Evolutionary conservation across 2,329 filamentous ascomycete species (phyloP).

Genomic region (Cladosporium sp.): DNA sequence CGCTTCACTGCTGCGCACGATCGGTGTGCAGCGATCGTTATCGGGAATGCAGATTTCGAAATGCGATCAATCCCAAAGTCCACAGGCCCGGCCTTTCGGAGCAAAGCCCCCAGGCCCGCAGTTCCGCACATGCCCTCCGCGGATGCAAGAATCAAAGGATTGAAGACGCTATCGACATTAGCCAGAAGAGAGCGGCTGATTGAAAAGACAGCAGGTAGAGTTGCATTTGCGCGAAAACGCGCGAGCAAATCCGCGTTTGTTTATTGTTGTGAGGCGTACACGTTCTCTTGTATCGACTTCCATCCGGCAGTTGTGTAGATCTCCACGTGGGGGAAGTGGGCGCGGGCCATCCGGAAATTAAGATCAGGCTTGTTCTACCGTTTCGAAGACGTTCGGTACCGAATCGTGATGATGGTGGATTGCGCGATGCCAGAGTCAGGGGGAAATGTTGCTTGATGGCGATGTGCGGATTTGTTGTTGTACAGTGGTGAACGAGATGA

Average conservation of each 20-base stretch:
- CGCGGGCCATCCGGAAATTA: not conserved
- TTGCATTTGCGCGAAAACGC: not conserved
- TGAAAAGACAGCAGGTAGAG: not conserved
- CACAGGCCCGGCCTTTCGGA: not conserved
- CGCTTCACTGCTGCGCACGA: too few species aligned
- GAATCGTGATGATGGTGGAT: not conserved
- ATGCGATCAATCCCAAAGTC: too few species aligned
- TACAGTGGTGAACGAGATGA: not conserved
- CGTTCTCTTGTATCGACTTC: not conserved
- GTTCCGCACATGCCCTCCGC: not conserved
- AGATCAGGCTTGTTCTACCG: not conserved
- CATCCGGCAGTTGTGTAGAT: not conserved
- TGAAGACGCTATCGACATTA: not conserved
- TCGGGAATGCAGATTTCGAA: too few species aligned
- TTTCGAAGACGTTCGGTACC: constrained; percentile 1
- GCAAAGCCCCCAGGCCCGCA: not conserved
- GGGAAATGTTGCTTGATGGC: not conserved
- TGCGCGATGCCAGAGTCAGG: not conserved
- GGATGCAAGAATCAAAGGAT: too few species aligned
- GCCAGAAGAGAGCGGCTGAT: not conserved
- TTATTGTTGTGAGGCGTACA: not conserved
- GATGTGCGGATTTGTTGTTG: not conserved
- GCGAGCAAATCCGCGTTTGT: not conserved
- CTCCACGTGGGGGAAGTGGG: not conserved
- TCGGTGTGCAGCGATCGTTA: too few species aligned